Conservation (phyloP, 73 alveolate genomes). For the Symbiodinium pilosum region DNA sequence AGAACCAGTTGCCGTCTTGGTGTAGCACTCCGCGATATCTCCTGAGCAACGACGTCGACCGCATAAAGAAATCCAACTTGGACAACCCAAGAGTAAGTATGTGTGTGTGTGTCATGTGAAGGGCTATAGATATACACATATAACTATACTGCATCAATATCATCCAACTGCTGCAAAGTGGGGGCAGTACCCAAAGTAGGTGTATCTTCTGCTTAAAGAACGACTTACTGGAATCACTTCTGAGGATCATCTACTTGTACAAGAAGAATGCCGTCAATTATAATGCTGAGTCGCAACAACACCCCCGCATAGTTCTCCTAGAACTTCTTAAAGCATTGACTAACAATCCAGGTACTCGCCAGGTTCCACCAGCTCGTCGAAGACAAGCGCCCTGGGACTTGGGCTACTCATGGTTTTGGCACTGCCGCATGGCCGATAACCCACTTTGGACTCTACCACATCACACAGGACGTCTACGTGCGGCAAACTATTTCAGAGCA, state of each 20-base stretch:
- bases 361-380: not conserved
- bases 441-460: too few relatives aligned
- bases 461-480: too few relatives aligned
- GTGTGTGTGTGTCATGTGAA: not conserved
- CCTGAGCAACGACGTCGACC: not conserved
- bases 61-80: not conserved
- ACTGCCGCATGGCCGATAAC: too few relatives aligned
- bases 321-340: not conserved
- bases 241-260: not conserved
- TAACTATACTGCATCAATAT: too few relatives aligned
- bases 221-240: not conserved
- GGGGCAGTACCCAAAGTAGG: not conserved
- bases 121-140: not conserved
- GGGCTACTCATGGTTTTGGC: not conserved
- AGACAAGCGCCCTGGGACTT: not conserved
- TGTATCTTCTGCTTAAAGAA: not conserved
- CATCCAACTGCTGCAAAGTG: too few relatives aligned
- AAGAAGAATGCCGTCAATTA: not conserved
- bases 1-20: not conserved
- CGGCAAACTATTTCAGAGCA: too few relatives aligned
- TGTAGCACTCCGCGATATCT: not conserved
- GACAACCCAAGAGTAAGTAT: not conserved
- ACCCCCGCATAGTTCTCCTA: not conserved
- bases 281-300: not conserved
- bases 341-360: not conserved